A percentile compares a stretch with the other conserved stretches of the same genome.
phyloP scores from a whole-genome alignment of 257 asterid species.

The Solanum chilense region DNA sequence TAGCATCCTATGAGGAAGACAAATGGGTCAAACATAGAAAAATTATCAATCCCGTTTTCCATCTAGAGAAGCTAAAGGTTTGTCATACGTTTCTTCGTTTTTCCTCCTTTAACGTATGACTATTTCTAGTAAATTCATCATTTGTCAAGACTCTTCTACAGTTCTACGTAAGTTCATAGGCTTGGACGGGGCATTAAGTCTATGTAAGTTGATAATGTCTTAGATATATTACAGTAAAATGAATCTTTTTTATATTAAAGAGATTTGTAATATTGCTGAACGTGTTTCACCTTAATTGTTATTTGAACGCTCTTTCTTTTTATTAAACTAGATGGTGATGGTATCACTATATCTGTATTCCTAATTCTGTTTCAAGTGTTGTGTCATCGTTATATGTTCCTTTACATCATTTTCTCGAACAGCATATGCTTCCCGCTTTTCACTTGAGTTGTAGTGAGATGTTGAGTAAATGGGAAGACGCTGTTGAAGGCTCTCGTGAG shows the following conservation, averaged over 20 bases:
- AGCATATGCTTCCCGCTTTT: conserved; percentile 42
- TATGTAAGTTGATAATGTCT: background rate
- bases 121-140: background rate
- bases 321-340: background rate
- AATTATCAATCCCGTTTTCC: conserved; percentile 6
- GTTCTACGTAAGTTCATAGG: background rate
- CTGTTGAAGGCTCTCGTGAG: background rate
- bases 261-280: background rate
- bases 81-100: background rate
- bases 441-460: conserved; percentile 20
- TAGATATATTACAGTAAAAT: background rate
- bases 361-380: background rate
- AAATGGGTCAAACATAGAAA: conserved; percentile 57
- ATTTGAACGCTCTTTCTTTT: background rate
- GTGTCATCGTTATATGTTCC: background rate
- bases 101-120: background rate
- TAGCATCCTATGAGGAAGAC: conserved; percentile 18
- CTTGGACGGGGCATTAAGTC: background rate
- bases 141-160: background rate
- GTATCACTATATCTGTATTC: background rate
- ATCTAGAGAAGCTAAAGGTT: background rate
- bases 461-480: background rate
- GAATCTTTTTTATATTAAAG: background rate
- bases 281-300: background rate
- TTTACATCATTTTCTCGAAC: background rate